Evolutionary conservation across 768 basidiomycete genomes (phyloP), one percentile per base, ranked within the genome.

Genomic region (Asterophora lycoperdoides): DNA sequence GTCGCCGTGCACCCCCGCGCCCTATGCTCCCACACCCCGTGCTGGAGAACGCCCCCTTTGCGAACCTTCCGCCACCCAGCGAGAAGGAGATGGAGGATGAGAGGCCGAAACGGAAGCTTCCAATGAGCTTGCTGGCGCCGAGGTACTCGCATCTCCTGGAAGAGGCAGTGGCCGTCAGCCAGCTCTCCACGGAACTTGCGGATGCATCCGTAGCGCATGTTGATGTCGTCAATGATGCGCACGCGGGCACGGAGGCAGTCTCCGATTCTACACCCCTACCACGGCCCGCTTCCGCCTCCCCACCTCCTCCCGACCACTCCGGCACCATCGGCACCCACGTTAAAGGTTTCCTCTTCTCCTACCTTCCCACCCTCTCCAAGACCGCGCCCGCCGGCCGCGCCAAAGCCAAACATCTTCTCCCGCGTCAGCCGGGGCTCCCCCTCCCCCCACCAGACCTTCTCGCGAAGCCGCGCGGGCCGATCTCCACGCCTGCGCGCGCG

Each of bases 261-360:
- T 29, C 6, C 9, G 14, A 23, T 11, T 10, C 29, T 34, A 13
- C 30, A 34, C 6, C 10, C 14, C 26, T 8, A 18, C 23, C 3
- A n/a, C 35, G 8, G 23, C 17, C 8, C 32, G 6, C 39, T 13
- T 28, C 10, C 39, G 39, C 40, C 8, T 33, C 30, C 8, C 17
- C 42, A n/a, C 42, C 17, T 5, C 30, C 41, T 15, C 41, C 41
- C 41, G 30, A 14, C 8, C 29, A 6, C 23, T 23, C 42, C 30
- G 42, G 28, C 30, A 36, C 74, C 0, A 60, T 81, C 33, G 70
- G 76, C n/a, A 74, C 66, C 26, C 76, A 77, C 33, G 68, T 83
- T 53, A 80, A 74, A 52, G 77, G 79, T 9, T 72, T 81, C 57
- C 56, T 84, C 37, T 80, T 76, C 59, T 84, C 82, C 7, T 85